These are phyloP conservation scores for Choanephora cucurbitarum DNA, from an alignment of 371 early-diverging fungal species.

Conservation along the genomic window DNA sequence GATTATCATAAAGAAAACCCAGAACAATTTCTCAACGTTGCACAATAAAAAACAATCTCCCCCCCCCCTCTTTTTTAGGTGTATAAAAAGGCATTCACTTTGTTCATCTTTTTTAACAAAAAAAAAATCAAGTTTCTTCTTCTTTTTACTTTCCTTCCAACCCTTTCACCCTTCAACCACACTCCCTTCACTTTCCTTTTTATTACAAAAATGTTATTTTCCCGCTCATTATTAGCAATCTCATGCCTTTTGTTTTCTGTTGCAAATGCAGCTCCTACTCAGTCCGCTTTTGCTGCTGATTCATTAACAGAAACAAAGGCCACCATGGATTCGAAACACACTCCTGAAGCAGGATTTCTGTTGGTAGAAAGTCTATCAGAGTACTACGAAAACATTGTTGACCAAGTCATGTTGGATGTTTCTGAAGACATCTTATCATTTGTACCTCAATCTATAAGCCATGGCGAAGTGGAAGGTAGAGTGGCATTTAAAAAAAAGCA, in stretches of 20 bases:
- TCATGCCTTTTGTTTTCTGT: conserved; percentile 12
- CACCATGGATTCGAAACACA: neutral
- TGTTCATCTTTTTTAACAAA: neutral
- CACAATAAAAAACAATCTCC: neutral
- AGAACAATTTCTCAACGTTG: neutral
- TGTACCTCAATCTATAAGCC: conserved; percentile 31
- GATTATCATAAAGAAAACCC: neutral
- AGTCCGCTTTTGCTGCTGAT: neutral
- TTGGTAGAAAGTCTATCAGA: conserved; percentile 38
- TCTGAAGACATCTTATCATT: conserved; percentile 32
- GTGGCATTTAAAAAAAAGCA: neutral
- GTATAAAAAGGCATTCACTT: neutral
- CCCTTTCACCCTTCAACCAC: too few relatives aligned
- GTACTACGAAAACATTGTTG: conserved; percentile 49
- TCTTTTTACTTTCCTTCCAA: neutral
- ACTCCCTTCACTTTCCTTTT: neutral
- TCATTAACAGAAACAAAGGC: neutral
- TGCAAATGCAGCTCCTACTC: conserved; percentile 19
- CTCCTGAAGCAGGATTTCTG: conserved; percentile 14
- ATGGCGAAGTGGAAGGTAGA: conserved; percentile 27
- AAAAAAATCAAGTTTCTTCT: neutral
- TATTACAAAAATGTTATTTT: conserved; percentile 14
- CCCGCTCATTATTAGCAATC: conserved; percentile 11
- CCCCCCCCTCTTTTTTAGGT: neutral
- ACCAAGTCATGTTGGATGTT: conserved; percentile 45